Conservation (phyloP, 2,329 filamentous ascomycete genomes). For the Cylindrodendrum hubeiense region DNA sequence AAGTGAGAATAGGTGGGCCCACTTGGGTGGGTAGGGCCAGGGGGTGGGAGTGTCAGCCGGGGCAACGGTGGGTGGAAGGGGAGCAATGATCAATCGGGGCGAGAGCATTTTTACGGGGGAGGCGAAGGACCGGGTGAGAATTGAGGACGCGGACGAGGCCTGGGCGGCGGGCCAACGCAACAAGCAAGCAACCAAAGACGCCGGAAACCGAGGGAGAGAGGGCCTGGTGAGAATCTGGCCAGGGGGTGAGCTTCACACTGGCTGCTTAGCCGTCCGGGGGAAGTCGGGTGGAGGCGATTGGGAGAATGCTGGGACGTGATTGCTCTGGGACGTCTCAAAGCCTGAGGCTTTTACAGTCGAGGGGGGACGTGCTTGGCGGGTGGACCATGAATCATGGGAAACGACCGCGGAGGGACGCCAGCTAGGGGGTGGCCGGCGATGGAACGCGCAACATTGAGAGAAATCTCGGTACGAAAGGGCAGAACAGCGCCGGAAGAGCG, state of each 20-base stretch:
- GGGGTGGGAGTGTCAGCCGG: constrained; percentile 52
- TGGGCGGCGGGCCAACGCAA: constrained; percentile 20
- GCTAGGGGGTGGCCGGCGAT: constrained; percentile 38
- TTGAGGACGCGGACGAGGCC: constrained; percentile 25
- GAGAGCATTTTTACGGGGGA: constrained; percentile 48
- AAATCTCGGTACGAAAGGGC: constrained; percentile 44
- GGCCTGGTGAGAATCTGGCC: constrained; percentile 45
- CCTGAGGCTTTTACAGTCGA: constrained; percentile 51
- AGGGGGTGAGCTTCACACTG: constrained; percentile 42
- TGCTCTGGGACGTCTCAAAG: constrained; percentile 44
- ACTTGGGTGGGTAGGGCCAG: constrained; percentile 47
- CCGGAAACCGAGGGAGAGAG: constrained; percentile 23
- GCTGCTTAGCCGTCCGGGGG: constrained; percentile 48
- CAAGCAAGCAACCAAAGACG: constrained; percentile 18
- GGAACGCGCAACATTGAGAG: constrained; percentile 44
- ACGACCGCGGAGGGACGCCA: constrained; percentile 38
- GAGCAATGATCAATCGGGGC: constrained; percentile 44
- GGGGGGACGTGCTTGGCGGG: constrained; percentile 46
- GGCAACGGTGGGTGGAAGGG: constrained; percentile 48
- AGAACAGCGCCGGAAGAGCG: constrained; percentile 42
- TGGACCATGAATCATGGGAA: constrained; percentile 51
- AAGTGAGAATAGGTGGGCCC: constrained; percentile 53
- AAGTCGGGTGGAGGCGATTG: constrained; percentile 51
- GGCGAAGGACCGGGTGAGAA: constrained; percentile 34
- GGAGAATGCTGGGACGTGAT: constrained; percentile 44